Conservation (phyloP, 2,329 filamentous ascomycete species). For the Colletotrichum viniferum region DNA sequence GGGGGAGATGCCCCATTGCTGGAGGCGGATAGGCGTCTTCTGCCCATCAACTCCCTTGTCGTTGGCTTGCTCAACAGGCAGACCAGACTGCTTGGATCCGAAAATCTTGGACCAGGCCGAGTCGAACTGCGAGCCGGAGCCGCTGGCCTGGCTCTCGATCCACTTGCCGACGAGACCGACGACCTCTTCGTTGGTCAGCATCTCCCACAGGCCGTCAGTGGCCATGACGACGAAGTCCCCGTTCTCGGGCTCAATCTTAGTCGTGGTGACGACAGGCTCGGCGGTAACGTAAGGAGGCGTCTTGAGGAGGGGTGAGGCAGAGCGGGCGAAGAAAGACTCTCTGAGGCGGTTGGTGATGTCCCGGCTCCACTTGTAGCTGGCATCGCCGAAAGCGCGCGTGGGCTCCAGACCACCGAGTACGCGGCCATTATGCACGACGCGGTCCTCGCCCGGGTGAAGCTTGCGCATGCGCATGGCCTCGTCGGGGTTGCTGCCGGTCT, state of each 20-base stretch:
- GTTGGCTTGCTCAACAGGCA: conserved; percentile 77
- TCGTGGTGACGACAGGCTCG: conserved; percentile 92
- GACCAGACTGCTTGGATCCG: conserved; percentile 52
- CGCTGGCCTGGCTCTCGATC: conserved; percentile 77
- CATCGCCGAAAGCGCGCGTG: conserved; percentile 93
- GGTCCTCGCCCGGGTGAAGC: conserved; percentile 87
- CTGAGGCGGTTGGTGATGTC: conserved; percentile 86
- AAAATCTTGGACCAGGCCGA: conserved; percentile 71
- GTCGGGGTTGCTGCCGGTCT: conserved; percentile 87
- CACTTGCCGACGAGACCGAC: conserved; percentile 96
- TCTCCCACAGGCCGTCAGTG: conserved; percentile 97
- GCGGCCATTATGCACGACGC: conserved; percentile 87
- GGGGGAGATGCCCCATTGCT: conserved; percentile 86
- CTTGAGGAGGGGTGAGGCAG: conserved; percentile 76
- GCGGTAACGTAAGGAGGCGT: conserved; percentile 97
- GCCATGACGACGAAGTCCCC: conserved; percentile 97
- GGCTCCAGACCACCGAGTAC: conserved; percentile 93
- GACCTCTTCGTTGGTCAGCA: conserved; percentile 98
- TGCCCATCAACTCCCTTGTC: conserved; percentile 67
- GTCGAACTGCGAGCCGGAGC: conserved; percentile 68
- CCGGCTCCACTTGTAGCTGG: conserved; percentile 92
- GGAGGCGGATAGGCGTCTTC: conserved; percentile 83
- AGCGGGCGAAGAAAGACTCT: conserved; percentile 84
- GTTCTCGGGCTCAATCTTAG: conserved; percentile 84
- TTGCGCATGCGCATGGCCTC: conserved; percentile 83